Conservation (phyloP, 768 basidiomycete species). For the Auricularia sp. region DNA sequence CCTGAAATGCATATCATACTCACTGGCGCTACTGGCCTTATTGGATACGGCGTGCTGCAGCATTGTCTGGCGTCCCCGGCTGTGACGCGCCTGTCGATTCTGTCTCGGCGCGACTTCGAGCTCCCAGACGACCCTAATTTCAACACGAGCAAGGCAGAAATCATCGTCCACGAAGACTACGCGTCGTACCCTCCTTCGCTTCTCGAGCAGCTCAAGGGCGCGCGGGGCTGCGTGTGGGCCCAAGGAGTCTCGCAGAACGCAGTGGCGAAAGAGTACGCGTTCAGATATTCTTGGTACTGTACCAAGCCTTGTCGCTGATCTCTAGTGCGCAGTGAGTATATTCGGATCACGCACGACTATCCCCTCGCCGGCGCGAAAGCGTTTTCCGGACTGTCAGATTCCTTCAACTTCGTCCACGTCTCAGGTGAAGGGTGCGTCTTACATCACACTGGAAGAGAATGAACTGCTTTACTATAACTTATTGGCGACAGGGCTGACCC, state of each 20-base stretch:
- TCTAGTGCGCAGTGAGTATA: constrained; percentile 14
- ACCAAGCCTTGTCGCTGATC: not conserved
- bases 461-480: not conserved
- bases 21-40: constrained; percentile 25
- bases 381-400: constrained; percentile 5
- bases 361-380: constrained; percentile 20
- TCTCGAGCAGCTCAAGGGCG: constrained; percentile 19
- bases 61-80: constrained; percentile 21
- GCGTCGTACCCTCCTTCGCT: constrained; percentile 22
- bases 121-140: constrained; percentile 8
- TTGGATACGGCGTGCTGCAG: constrained; percentile 25
- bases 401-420: constrained; percentile 22
- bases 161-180: constrained; percentile 27
- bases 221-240: constrained; percentile 31
- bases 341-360: constrained; percentile 20
- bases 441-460: no score
- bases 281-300: not conserved
- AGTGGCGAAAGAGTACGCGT: constrained; percentile 19
- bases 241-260: constrained; percentile 21
- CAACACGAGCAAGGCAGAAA: constrained; percentile 19
- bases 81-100: constrained; percentile 23
- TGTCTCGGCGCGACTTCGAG: constrained; percentile 21
- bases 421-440: constrained; percentile 17
- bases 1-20: constrained; percentile 3
- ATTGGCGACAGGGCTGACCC: constrained; percentile 14